Evolutionary conservation across 2,329 filamentous ascomycete genomes (phyloP), one percentile per base, ranked within the genome.

Genomic region (Ascomycota sp.): DNA sequence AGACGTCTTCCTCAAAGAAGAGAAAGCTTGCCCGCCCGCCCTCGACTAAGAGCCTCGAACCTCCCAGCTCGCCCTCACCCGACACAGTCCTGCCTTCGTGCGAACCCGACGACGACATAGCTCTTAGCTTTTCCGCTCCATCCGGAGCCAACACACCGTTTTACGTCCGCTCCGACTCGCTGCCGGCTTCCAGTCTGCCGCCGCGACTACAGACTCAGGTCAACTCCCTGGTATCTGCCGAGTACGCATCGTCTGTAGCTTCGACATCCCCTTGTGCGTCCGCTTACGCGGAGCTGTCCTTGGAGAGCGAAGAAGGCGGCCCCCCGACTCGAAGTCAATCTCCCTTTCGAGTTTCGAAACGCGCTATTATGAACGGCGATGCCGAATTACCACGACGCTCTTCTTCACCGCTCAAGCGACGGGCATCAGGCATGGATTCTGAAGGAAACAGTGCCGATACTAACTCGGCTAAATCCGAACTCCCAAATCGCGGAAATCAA

Each of bases 1-100:
- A 65, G 56, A 76, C 71, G 71, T 74, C 70, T 70, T 74, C 68
- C 61, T 63, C 59, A 65, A 76, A 75, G 69, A 76, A 75, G 70
- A 65, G 70, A 63, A 75, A 69, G 66, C 66, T 75, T 47, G 60
- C 56, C 48, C 63, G 59, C 44, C 58, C 40, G 26, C 36, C 54
- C 49, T 51, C 54, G 41, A 51, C 54, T 43, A 50, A 53, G 49
- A 57, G 64, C 50, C 48, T 53, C 40, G 52, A 52, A 44, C 50
- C 45, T 34, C 41, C 47, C 40, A 47, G 43, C 40, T 50, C 52
- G 37, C 44, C 48, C n/a, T 54, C 51, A 31, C 52, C 58, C 38
- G 62, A 68, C 42, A 55, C 53, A 37, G 57, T 61, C 41, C 50
- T 67, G 37, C 59, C 56, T 45, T 70, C 66, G 40, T 66, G 61